Evolutionary conservation across 805 yeast species (phyloP), one percentile per base, ranked within the genome.

Genomic region (Ogataea nitratoaversa): DNA sequence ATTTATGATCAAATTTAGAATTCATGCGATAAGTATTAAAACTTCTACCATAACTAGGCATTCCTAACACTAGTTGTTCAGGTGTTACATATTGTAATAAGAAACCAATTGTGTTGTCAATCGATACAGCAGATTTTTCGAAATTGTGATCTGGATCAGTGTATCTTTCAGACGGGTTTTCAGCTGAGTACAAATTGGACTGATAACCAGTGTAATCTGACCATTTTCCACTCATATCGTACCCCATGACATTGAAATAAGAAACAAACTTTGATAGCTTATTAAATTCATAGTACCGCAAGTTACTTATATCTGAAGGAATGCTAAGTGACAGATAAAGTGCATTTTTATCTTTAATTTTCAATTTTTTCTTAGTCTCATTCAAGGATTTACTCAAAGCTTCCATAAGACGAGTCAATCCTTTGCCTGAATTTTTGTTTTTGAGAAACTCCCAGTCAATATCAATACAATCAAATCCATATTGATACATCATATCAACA

Each of bases 401-500:
- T 32, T 51, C 49, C 16, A 83, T 59, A 30, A 87, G 46, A 4
- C 56, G 52, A 1, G 73, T 65, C 45, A 78, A 70, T 29, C 59
- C 54, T 0, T 50, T 29, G 14, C 31, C 34, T 1, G 78, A 77
- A 44, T 84, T 80, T 0, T 57, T 53, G 3, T 56, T 52, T 31
- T 59, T 67, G 7, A 96, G 96, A 53, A 80, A 91, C 61, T 91
- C 99, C 96, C 96, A 91, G 63, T 91, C 99, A 22, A 91, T 65
- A 60, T 93, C 98, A 34, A 91, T 66, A 0, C 99, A 98, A 59
- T 93, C 97, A 54, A 93, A 80, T 0, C 84, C 82, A 55, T 76
- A 74, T 32, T 69, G 61, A 2, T 60, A 41, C 57, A 87, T 67
- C 19, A 75, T 59, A 0, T 61, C 57, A 0, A 76, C 66, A 1